A percentile compares a stretch with the other conserved stretches of the same genome.
Conservation (phyloP, 257 asterid genomes). For the Gynochthodes officinalis region DNA sequence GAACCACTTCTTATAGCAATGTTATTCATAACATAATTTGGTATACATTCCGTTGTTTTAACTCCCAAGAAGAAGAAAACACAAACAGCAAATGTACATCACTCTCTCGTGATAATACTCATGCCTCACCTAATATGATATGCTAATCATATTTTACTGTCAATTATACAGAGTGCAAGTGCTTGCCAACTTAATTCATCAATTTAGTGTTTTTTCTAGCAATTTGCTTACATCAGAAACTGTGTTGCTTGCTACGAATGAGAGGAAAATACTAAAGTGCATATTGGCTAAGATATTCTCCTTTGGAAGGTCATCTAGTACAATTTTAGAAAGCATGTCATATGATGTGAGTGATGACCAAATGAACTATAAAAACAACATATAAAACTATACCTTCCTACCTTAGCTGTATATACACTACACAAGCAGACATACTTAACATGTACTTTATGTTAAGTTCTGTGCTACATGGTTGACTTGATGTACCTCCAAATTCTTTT, state of each 20-base stretch:
- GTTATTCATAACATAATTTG: not conserved
- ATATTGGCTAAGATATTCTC: not conserved
- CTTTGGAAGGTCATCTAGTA: not conserved
- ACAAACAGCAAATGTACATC: not conserved
- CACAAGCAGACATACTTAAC: not conserved
- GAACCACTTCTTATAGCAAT: not conserved
- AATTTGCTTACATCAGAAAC: not conserved
- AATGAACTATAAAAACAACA: not conserved
- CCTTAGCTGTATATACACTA: not conserved
- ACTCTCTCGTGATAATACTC: not conserved
- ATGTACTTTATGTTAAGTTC: not conserved
- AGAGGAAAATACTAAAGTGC: not conserved
- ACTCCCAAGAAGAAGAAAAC: not conserved
- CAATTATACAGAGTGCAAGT: not conserved
- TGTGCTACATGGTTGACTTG: not conserved
- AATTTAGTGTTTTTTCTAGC: not conserved
- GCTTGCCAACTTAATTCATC: not conserved
- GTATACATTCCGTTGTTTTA: not conserved
- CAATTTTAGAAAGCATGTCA: not conserved
- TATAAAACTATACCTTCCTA: not conserved
- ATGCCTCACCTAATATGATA: not conserved
- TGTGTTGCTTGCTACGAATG: not conserved
- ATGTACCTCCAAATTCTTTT: conserved; percentile 3
- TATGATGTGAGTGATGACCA: conserved; percentile 1
- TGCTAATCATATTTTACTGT: not conserved